Evolutionary conservation across 116 monocot genomes (phyloP), one percentile per base, ranked within the genome.

Genomic region (Phalaenopsis hybrid): DNA sequence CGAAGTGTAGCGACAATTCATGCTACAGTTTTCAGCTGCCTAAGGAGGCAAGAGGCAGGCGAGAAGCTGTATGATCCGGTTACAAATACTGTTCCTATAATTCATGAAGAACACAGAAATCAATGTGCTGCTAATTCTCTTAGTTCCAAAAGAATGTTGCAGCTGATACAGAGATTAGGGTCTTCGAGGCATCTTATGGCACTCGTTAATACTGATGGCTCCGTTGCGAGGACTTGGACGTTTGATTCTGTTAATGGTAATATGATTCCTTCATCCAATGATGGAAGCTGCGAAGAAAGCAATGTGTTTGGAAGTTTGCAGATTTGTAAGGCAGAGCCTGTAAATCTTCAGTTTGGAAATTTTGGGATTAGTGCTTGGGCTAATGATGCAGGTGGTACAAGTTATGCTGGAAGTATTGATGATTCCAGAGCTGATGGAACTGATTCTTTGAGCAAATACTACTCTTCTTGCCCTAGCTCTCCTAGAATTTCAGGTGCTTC

Each of bases 311-410:
- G 81, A 5, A 81, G 83, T 21, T 68, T 83, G 25, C 63, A 81
- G 49, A 81, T 90, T 74, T 57, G 76, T 23, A 81, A 87, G 69
- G 83, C 84, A 70, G 90, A 85, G 69, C 83, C 83, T 8, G 83
- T 90, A 79, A 87, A 90, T 77, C 74, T 90, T 61, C 90, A 87
- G 31, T 90, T 90, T 80, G 90, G 90, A 45, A 85, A 79, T 85
- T 90, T 83, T 83, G 90, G 90, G 18, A 85, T 90, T 74, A 83
- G 87, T 78, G 80, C 85, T 81, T 90, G 87, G 90, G 81, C 87
- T 49, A 87, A 68, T 81, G 85, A 90, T 69, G 77, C 44, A 13
- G 83, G 81, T 57, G 83, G 87, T 4, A 87, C 81, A 21, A 90
- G 87, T 79, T 57, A 86, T 73, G 78, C 57, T 75, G 81, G 85